Percentiles rank a stretch among this genome's conserved stretches.
Conservation (phyloP, 768 basidiomycete species). For the Termitomyces sp. region DNA sequence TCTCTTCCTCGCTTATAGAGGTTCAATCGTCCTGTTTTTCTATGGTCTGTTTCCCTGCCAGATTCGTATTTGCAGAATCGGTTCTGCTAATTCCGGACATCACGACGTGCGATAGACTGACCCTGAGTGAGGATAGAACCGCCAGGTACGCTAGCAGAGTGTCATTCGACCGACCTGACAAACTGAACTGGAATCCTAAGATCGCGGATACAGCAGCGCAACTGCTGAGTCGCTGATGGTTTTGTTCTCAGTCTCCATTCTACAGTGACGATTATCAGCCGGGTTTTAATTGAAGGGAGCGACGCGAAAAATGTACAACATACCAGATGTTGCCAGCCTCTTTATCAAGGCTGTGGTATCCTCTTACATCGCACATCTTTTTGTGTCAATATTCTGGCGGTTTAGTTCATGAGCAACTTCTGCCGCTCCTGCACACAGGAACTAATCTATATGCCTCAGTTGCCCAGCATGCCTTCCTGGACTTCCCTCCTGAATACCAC, state of each 20-base stretch:
- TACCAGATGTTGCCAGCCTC: background rate
- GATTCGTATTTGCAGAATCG: background rate
- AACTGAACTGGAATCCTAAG: slow-evolving; percentile 12
- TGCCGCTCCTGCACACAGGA: slow-evolving; percentile 1
- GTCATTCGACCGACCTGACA: slow-evolving; percentile 9
- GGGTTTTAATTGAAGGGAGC: background rate
- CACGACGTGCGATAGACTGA: slow-evolving; percentile 1
- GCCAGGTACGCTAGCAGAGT: slow-evolving; percentile 9
- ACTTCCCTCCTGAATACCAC: too few relatives aligned
- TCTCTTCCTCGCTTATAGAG: background rate
- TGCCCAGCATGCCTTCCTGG: too few relatives aligned
- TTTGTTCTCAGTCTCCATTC: background rate
- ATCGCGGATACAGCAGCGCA: slow-evolving; percentile 2
- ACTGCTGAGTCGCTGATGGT: background rate
- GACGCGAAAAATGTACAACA: background rate
- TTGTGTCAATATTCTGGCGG: background rate
- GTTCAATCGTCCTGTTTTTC: background rate
- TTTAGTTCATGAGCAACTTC: background rate
- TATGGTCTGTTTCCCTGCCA: background rate
- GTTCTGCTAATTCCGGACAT: background rate
- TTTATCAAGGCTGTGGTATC: background rate
- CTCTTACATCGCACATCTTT: slow-evolving; percentile 8
- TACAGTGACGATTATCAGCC: background rate
- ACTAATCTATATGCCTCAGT: background rate
- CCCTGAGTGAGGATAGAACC: slow-evolving; percentile 9